Evolutionary conservation across 768 basidiomycete genomes (phyloP).

Genomic region (Stropharia rugosoannulata): DNA sequence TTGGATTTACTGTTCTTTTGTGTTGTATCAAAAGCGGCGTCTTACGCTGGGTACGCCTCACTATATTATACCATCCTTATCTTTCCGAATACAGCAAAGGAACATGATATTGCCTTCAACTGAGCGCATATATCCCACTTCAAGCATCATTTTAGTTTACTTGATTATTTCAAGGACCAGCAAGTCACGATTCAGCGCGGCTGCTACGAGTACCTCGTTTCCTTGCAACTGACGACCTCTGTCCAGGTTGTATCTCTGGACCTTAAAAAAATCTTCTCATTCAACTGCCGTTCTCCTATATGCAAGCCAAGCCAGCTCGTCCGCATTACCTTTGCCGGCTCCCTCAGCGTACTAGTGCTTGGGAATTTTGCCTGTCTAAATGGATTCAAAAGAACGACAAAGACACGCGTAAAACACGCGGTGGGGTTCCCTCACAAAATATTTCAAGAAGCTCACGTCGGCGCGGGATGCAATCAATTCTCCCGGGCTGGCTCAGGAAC

Average conservation of each 20-base stretch:
- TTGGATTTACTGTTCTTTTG: conserved; percentile 25
- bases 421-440: background rate
- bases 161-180: no score
- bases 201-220: no score
- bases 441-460: conserved; percentile 1
- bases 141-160: no score
- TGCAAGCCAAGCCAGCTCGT: no score
- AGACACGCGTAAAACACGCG: conserved; percentile 6
- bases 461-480: background rate
- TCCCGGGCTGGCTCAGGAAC: conserved; percentile 1
- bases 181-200: no score
- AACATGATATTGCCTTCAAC: background rate
- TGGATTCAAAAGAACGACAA: background rate
- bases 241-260: no score
- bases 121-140: no score
- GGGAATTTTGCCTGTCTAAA: background rate
- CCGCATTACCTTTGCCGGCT: no score
- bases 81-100: background rate
- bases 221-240: no score
- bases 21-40: conserved; percentile 38
- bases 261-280: no score
- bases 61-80: conserved; percentile 30
- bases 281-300: no score
- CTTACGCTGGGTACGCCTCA: conserved; percentile 23
- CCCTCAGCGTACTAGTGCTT: background rate